Evolutionary conservation across 495 filamentous ascomycete species (phyloP).

Genomic region (Trichoderma orchidacearum): DNA sequence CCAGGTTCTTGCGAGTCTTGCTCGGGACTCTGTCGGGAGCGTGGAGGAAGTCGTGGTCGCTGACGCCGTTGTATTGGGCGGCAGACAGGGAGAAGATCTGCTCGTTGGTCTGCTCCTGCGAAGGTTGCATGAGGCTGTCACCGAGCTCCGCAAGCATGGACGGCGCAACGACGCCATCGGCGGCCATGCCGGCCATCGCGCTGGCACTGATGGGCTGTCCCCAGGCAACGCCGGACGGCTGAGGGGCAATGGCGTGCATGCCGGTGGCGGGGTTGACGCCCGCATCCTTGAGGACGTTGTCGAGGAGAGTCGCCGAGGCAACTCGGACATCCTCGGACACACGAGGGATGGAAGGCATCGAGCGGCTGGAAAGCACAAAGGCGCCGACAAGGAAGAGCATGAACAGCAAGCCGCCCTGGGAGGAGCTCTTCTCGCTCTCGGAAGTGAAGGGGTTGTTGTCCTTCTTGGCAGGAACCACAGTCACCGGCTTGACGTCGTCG

Average conservation of each 20-base stretch:
- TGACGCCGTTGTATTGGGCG: slow-evolving; percentile 82
- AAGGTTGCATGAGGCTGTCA: slow-evolving; percentile 59
- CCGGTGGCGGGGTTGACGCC: slow-evolving; percentile 39
- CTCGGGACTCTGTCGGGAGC: slow-evolving; percentile 31
- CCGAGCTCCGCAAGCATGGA: slow-evolving; percentile 66
- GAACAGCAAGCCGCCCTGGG: slow-evolving; percentile 51
- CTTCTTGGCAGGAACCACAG: slow-evolving; percentile 31
- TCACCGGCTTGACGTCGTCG: slow-evolving; percentile 35
- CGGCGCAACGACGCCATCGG: slow-evolving; percentile 35
- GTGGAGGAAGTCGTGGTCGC: slow-evolving; percentile 50
- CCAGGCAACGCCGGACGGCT: slow-evolving; percentile 37
- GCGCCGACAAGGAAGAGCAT: slow-evolving; percentile 94
- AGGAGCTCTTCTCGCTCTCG: slow-evolving; percentile 43
- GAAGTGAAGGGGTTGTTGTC: slow-evolving; percentile 33
- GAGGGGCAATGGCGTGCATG: slow-evolving; percentile 33
- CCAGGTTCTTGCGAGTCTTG: slow-evolving; percentile 57
- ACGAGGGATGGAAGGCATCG: slow-evolving; percentile 56
- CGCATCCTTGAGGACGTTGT: slow-evolving; percentile 75
- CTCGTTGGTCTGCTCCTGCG: slow-evolving; percentile 76
- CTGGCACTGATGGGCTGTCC: slow-evolving; percentile 18
- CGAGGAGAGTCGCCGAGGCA: slow-evolving; percentile 79
- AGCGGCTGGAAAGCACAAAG: slow-evolving; percentile 81
- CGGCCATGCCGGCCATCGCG: slow-evolving; percentile 37
- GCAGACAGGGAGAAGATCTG: slow-evolving; percentile 76
- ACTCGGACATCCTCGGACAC: slow-evolving; percentile 88